phyloP scores from a whole-genome alignment of 2,329 filamentous ascomycete species.

The Fusarium equiseti region DNA sequence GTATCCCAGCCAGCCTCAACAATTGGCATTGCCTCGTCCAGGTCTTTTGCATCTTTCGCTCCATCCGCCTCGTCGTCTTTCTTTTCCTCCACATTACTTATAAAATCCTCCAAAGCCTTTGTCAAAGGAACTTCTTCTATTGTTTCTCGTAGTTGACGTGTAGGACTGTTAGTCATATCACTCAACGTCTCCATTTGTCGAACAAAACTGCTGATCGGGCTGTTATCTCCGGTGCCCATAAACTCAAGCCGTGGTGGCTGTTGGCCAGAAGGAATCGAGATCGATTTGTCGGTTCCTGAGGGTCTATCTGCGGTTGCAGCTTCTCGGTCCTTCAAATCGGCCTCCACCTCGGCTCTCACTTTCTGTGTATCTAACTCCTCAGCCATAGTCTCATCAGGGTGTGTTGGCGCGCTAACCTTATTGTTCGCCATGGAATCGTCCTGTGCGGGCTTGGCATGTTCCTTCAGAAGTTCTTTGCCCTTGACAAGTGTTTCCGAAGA shows the following conservation, averaged over 20 bases:
- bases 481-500: constrained; percentile 38
- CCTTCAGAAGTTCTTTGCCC: constrained; percentile 44
- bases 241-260: constrained; percentile 40
- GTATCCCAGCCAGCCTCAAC: constrained; percentile 27
- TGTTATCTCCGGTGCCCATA: constrained; percentile 35
- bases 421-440: constrained; percentile 29
- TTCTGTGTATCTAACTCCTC: constrained; percentile 48
- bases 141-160: constrained; percentile 38
- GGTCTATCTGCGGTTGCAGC: constrained; percentile 26
- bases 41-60: constrained; percentile 16
- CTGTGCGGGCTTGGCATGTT: constrained; percentile 26
- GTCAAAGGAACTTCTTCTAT: constrained; percentile 8
- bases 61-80: neutral
- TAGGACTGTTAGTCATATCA: constrained; percentile 35
- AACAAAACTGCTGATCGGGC: constrained; percentile 40
- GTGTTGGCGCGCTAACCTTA: constrained; percentile 46
- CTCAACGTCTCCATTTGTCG: constrained; percentile 38
- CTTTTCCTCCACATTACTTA: constrained; percentile 2
- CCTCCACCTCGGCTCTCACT: constrained; percentile 46
- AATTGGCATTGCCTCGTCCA: constrained; percentile 8
- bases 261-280: constrained; percentile 49
- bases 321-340: constrained; percentile 38
- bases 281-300: constrained; percentile 39
- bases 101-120: neutral
- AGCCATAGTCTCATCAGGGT: constrained; percentile 41